A percentile compares a stretch with the other conserved stretches of the same genome.
These are phyloP conservation scores for Globisporangium perplexum DNA, from an alignment of 352 stramenopile species.

Conservation along the genomic window DNA sequence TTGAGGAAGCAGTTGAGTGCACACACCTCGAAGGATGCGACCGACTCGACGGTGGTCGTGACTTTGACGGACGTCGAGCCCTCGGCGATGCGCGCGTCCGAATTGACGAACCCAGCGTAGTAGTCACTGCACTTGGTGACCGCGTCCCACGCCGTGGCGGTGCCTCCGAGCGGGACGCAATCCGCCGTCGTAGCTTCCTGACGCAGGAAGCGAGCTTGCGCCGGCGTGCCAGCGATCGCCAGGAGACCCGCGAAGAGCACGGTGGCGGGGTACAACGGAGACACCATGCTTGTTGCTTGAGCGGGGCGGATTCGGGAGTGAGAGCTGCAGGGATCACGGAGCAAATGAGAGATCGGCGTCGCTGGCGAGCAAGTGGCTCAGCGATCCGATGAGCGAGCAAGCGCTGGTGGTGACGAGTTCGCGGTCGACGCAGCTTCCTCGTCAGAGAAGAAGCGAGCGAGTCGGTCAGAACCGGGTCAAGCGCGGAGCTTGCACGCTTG, in stretches of 20 bases:
- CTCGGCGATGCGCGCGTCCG: slow-evolving; percentile 16
- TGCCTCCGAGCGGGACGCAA: slow-evolving; percentile 8
- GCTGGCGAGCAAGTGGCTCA: not conserved
- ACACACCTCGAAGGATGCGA: slow-evolving; percentile 18
- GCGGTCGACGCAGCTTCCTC: not conserved
- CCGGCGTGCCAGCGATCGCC: not conserved
- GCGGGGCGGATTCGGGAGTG: not conserved
- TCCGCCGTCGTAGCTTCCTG: slow-evolving; percentile 2
- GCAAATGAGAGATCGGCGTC: not conserved
- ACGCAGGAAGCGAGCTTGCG: slow-evolving; percentile 1
- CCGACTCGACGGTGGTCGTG: slow-evolving; percentile 4
- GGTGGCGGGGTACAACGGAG: not conserved
- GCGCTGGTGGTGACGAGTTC: not conserved
- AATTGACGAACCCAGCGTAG: slow-evolving; percentile 25
- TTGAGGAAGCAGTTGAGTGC: slow-evolving; percentile 22
- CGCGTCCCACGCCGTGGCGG: slow-evolving; percentile 19
- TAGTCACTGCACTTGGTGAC: slow-evolving; percentile 20
- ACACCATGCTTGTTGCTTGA: not conserved
- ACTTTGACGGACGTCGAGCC: slow-evolving; percentile 17
- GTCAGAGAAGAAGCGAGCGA: not conserved
- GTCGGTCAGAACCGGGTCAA: not conserved
- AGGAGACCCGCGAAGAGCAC: not conserved
- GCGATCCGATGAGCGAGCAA: not conserved
- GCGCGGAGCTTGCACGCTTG: not conserved
- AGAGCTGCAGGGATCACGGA: not conserved